Percentiles rank a stretch among this genome's conserved stretches.
Conservation (phyloP, 257 asterid genomes). For the Solanum neorickii region DNA sequence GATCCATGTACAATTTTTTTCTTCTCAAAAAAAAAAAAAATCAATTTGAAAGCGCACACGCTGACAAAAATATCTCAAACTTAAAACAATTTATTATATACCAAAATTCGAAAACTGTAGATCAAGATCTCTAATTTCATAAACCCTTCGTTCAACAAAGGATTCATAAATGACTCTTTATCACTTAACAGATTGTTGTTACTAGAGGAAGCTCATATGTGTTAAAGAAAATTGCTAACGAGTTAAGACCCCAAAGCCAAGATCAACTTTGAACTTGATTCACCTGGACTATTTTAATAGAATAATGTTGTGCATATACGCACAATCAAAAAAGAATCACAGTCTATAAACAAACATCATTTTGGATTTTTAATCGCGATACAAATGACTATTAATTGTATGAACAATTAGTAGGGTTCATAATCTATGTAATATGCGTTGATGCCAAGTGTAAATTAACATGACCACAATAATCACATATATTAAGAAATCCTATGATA, state of each 20-base stretch:
- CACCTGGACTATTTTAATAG: background rate
- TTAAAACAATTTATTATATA: background rate
- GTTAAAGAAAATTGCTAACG: background rate
- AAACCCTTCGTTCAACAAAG: background rate
- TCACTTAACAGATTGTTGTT: background rate
- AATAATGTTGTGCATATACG: background rate
- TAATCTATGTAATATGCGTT: too few relatives aligned
- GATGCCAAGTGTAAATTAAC: background rate
- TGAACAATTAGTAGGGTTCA: background rate
- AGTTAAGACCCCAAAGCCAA: background rate
- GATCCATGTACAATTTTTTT: background rate
- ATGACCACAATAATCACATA: background rate
- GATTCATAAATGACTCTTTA: background rate
- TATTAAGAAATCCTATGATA: background rate
- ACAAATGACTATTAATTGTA: background rate
- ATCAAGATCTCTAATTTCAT: background rate
- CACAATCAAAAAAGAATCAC: background rate
- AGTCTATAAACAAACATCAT: background rate
- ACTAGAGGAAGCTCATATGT: background rate
- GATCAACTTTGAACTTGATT: background rate
- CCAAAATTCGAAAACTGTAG: background rate
- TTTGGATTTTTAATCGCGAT: background rate
- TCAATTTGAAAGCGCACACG: background rate
- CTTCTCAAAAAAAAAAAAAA: too few relatives aligned
- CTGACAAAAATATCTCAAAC: background rate